A percentile compares a stretch with the other conserved stretches of the same genome.
phyloP scores from a whole-genome alignment of 2,329 filamentous ascomycete species.

The Zarea fungicola region DNA sequence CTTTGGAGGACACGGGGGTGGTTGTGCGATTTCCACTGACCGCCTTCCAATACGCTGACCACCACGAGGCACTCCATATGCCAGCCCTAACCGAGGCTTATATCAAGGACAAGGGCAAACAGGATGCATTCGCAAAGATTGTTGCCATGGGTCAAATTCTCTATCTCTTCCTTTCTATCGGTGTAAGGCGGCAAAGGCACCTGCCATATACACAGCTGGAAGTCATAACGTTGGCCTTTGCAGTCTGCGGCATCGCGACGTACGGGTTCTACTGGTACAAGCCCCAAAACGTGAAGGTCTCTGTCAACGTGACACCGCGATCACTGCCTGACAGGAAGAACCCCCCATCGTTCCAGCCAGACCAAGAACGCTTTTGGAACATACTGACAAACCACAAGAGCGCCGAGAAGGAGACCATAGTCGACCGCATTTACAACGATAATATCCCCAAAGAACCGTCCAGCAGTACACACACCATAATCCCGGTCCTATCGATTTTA shows the following conservation, averaged over 20 bases:
- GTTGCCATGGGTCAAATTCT: not conserved
- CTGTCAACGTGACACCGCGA: not conserved
- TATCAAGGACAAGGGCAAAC: not conserved
- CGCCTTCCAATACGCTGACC: not conserved
- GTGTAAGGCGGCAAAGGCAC: not conserved
- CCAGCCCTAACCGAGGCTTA: not conserved
- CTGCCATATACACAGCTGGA: not conserved
- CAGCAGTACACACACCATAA: not conserved
- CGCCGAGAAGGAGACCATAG: not conserved
- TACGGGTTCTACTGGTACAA: not conserved
- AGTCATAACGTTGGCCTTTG: not conserved
- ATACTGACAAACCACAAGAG: not conserved
- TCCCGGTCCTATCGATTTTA: not conserved
- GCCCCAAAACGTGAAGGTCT: not conserved
- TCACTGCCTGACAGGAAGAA: not conserved
- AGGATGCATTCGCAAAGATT: not conserved
- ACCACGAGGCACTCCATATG: too few species aligned
- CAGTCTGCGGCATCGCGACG: not conserved
- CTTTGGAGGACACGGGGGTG: not conserved
- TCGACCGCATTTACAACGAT: not conserved
- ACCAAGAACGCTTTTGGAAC: not conserved
- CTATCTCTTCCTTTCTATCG: not conserved
- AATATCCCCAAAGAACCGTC: not conserved
- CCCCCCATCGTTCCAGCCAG: not conserved
- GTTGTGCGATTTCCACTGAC: not conserved